Conservation (phyloP, 225 moss, liverwort and hornwort species). For the Antitrichia curtipendula region DNA sequence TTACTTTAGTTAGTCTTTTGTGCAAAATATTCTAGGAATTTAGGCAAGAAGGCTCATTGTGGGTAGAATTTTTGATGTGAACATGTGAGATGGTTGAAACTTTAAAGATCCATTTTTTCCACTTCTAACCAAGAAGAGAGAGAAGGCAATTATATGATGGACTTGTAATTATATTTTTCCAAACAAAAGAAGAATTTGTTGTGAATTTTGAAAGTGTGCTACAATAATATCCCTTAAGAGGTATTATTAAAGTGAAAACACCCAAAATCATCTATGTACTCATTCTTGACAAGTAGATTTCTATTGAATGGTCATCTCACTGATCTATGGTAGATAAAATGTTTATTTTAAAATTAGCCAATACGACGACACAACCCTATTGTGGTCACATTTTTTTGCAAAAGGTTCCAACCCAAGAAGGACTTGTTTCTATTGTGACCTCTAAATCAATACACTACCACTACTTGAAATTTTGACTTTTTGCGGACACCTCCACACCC, state of each 20-base stretch:
- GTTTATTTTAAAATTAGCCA: background rate
- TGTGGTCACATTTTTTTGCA: background rate
- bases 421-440: background rate
- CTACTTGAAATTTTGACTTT: too few relatives aligned
- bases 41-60: background rate
- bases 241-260: too few relatives aligned
- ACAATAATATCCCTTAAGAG: background rate
- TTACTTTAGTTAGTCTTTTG: background rate
- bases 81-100: background rate
- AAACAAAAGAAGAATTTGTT: background rate
- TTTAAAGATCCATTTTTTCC: background rate
- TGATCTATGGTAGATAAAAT: background rate
- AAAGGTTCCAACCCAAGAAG: background rate
- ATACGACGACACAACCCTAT: background rate
- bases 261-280: accelerated
- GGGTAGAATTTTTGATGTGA: accelerated
- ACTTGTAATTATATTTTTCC: background rate
- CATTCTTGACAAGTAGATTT: background rate
- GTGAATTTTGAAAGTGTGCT: background rate
- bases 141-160: background rate
- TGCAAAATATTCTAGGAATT: background rate
- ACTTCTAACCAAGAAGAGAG: background rate
- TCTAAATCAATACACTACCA: background rate
- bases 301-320: background rate
- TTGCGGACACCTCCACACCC: too few relatives aligned